Percentiles rank a stretch among this genome's conserved stretches.
These are phyloP conservation scores for Paracorniculantispora psalliotae DNA, from an alignment of 2,329 filamentous ascomycete species.

Conservation along the genomic window DNA sequence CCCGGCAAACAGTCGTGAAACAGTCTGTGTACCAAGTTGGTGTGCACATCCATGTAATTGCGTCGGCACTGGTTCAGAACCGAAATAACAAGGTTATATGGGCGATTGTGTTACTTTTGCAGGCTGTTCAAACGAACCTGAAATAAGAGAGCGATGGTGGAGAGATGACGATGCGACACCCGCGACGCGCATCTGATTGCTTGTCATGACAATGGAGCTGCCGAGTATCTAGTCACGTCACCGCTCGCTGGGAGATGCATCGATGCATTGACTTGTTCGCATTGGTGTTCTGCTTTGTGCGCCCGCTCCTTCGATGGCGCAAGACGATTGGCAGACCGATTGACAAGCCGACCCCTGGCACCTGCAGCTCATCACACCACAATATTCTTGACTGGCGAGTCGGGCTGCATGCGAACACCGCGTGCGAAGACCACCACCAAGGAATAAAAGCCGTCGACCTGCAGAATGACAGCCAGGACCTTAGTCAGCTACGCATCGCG, in stretches of 20 bases:
- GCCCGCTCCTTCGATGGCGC: no score
- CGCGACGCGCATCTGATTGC: not conserved
- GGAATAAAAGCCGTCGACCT: no score
- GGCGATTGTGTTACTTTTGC: not conserved
- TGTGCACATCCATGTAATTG: not conserved
- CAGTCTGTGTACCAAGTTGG: not conserved
- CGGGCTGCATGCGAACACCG: no score
- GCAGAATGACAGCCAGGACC: no score
- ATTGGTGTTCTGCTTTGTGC: no score
- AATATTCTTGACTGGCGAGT: no score
- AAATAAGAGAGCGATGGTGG: not conserved
- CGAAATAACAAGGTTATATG: not conserved
- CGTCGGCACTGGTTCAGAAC: not conserved
- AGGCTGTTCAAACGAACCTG: not conserved
- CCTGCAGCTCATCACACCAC: no score
- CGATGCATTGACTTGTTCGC: no score
- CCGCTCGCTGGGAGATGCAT: no score
- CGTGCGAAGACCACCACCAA: no score
- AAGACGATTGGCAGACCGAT: no score
- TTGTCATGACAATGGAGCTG: not conserved
- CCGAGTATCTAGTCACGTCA: not conserved
- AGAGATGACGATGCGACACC: not conserved
- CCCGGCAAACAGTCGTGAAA: not conserved
- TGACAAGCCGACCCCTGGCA: no score
- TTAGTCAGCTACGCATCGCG: not conserved